Evolutionary conservation across 2,329 filamentous ascomycete species (phyloP), one percentile per base, ranked within the genome.

Genomic region (Trichoderma koningii): DNA sequence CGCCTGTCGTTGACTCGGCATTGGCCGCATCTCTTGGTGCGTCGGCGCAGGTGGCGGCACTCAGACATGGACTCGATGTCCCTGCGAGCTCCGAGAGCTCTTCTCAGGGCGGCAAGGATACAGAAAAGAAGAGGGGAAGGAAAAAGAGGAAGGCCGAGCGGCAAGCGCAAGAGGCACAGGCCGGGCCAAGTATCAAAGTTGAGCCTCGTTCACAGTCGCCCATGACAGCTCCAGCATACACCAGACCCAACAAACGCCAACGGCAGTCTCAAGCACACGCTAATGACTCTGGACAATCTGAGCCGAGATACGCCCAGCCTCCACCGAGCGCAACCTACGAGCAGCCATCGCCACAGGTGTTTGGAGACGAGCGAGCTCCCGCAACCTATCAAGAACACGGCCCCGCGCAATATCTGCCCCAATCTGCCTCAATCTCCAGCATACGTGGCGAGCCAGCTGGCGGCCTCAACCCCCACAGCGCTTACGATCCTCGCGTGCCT

Each of bases 141-240:
- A 83, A 78, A 66, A 87, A 85, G 72, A 84, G 80, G 69, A 81
- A 82, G 76, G 79, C 80, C 48, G 84, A 84, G 66, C 78, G 76
- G 70, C 79, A 80, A 78, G 80, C 75, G 72, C 77, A 74, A 56
- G 82, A 83, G 67, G 72, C 76, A 48, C 80, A 81, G 59, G 75
- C 74, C 44, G 81, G 80, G 41, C 84, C 85, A 10, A 81, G 82
- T 68, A 87, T 89, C 70, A 90, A 89, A 71, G 77, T 82, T 26
- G 87, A 90, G 72, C 87, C 87, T n/a, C 81, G 80, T 55, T 89
- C 87, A 2, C 83, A 85, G 1, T 89, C 87, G 7, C 87, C 86
- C 9, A 74, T 87, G 57, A 78, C 78, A 66, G 81, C 81, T 19
- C 81, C 81, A 21, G 79, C 83, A n/a, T 80, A 82, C 66, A 74